phyloP scores from a whole-genome alignment of 257 asterid genomes.

The Apocynum venetum region DNA sequence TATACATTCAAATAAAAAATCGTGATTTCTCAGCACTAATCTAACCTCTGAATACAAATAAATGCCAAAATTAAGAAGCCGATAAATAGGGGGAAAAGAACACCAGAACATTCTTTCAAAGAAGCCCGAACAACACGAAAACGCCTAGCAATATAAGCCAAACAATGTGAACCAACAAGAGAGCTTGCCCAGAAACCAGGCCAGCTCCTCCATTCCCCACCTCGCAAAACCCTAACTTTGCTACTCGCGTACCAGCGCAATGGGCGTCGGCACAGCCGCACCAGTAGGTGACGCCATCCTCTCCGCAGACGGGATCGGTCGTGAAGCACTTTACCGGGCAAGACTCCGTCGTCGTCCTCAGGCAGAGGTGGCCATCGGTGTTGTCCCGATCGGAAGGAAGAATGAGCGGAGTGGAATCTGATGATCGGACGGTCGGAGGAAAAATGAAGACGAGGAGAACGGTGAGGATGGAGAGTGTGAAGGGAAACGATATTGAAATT shows the following conservation, averaged over 20 bases:
- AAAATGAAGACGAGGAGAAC: constrained; percentile 27
- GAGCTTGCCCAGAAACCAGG: constrained; percentile 75
- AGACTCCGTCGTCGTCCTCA: constrained; percentile 25
- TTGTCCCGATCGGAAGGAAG: constrained; percentile 46
- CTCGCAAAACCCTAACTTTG: constrained; percentile 64
- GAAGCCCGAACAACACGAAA: constrained; percentile 71
- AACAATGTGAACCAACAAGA: constrained; percentile 76
- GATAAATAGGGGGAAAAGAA: no score
- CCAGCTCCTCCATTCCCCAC: constrained; percentile 80
- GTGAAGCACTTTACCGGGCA: constrained; percentile 91
- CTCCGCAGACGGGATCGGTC: constrained; percentile 91
- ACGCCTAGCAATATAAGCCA: constrained; percentile 84
- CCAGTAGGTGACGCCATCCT: constrained; percentile 86
- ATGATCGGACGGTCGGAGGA: constrained; percentile 46
- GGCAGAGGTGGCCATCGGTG: constrained; percentile 36
- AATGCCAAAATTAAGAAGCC: not conserved
- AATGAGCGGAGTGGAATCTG: constrained; percentile 29
- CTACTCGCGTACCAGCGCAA: constrained; percentile 74
- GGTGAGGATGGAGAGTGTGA: constrained; percentile 19
- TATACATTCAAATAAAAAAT: not conserved
- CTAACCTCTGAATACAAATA: not conserved
- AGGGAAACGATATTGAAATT: not conserved
- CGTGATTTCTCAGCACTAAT: not conserved
- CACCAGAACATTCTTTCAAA: constrained; percentile 28
- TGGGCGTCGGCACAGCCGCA: constrained; percentile 95